A percentile compares a stretch with the other conserved stretches of the same genome.
Evolutionary conservation across 805 yeast species (phyloP).

Genomic region (Myxozyma geophila): DNA sequence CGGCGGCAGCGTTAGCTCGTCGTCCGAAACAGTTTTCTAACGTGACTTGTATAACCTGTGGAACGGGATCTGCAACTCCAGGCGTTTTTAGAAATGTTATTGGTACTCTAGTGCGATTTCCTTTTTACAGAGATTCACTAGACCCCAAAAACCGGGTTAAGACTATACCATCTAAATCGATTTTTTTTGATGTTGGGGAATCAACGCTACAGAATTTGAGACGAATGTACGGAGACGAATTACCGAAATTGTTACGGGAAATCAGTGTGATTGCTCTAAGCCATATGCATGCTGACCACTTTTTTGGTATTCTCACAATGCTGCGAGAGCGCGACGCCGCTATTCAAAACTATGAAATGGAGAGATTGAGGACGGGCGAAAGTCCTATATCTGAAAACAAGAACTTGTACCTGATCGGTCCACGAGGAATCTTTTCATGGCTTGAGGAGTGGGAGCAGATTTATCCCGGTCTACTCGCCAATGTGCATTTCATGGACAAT

Average conservation of each 20-base stretch:
- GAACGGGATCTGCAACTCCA: slow-evolving; percentile 94
- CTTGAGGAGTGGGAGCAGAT: slow-evolving; percentile 67
- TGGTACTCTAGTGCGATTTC: slow-evolving; percentile 75
- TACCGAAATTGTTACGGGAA: slow-evolving; percentile 58
- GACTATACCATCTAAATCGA: slow-evolving; percentile 38
- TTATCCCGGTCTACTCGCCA: slow-evolving; percentile 39
- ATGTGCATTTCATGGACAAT: slow-evolving; percentile 18
- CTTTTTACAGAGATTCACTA: slow-evolving; percentile 42
- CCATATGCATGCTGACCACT: slow-evolving; percentile 97
- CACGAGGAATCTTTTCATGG: slow-evolving; percentile 73
- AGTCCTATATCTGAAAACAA: slow-evolving; percentile 33
- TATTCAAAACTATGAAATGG: slow-evolving; percentile 44
- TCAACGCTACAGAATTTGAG: slow-evolving; percentile 76
- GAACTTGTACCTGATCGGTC: slow-evolving; percentile 65
- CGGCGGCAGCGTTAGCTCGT: not conserved
- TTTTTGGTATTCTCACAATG: slow-evolving; percentile 76
- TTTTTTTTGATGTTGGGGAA: slow-evolving; percentile 93
- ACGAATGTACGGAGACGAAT: slow-evolving; percentile 61
- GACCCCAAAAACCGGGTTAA: not conserved
- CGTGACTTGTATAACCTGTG: slow-evolving; percentile 75
- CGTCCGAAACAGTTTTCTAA: slow-evolving; percentile 5
- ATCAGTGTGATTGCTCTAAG: slow-evolving; percentile 70
- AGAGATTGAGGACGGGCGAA: slow-evolving; percentile 43
- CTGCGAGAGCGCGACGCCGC: slow-evolving; percentile 63
- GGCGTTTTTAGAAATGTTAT: slow-evolving; percentile 83